phyloP scores from a whole-genome alignment of 108 stramenopile species.

The Nitzschia sp. region DNA sequence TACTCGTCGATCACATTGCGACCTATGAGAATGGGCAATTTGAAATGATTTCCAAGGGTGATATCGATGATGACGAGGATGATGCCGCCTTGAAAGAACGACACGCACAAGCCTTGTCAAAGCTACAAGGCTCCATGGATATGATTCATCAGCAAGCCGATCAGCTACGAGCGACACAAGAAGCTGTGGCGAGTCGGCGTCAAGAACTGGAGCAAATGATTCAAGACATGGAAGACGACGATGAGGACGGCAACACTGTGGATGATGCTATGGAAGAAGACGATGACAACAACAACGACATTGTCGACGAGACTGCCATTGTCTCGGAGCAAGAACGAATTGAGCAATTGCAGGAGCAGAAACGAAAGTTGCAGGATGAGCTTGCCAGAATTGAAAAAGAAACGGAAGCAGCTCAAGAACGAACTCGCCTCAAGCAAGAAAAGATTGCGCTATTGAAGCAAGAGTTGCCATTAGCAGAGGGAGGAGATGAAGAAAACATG shows the following conservation, averaged over 20 bases:
- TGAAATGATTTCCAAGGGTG: slow-evolving; percentile 11
- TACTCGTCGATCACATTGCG: slow-evolving; percentile 28
- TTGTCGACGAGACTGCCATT: slow-evolving; percentile 43
- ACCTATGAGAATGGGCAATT: slow-evolving; percentile 19
- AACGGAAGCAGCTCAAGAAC: slow-evolving; percentile 16
- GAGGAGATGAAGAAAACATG: slow-evolving; percentile 13
- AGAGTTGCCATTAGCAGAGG: not conserved
- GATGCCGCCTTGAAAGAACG: slow-evolving; percentile 9
- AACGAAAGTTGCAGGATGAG: slow-evolving; percentile 26
- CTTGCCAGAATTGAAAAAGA: slow-evolving; percentile 10
- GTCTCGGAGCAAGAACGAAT: slow-evolving; percentile 41
- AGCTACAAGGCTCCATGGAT: slow-evolving; percentile 19
- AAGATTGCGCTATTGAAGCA: slow-evolving; percentile 31
- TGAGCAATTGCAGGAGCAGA: slow-evolving; percentile 25
- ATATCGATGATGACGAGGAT: not conserved
- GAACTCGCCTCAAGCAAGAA: slow-evolving; percentile 7
- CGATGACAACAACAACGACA: slow-evolving; percentile 17
- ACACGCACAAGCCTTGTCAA: slow-evolving; percentile 27
- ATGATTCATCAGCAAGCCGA: slow-evolving; percentile 1
- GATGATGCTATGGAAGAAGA: slow-evolving; percentile 14
- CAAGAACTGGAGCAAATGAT: slow-evolving; percentile 38
- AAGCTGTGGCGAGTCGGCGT: slow-evolving; percentile 19
- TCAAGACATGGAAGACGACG: slow-evolving; percentile 19
- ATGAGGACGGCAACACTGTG: slow-evolving; percentile 5
- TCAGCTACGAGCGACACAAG: slow-evolving; percentile 14